Conservation (phyloP, 2,329 filamentous ascomycete genomes). For the Xylariaceae sp. region DNA sequence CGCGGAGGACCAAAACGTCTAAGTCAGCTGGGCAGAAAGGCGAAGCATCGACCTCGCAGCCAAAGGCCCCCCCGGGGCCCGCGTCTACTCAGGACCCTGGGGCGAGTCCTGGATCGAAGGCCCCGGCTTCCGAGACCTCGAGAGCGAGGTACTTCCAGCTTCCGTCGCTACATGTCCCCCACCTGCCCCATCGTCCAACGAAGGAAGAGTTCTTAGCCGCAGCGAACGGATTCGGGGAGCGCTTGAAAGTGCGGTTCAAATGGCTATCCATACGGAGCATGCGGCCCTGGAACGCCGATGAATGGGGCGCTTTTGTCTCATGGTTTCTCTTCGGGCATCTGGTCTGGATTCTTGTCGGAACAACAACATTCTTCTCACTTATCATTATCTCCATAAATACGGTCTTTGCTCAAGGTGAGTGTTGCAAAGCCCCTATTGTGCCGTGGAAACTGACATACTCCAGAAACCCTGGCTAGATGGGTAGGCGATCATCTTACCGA, state of each 20-base stretch:
- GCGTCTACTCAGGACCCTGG: too few relatives aligned
- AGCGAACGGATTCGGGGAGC: constrained; percentile 86
- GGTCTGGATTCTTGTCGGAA: constrained; percentile 92
- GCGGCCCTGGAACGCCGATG: constrained; percentile 89
- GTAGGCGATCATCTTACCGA: constrained; percentile 92
- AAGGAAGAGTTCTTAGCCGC: constrained; percentile 91
- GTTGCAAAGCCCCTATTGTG: neutral
- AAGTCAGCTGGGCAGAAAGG: constrained; percentile 21
- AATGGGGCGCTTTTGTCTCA: constrained; percentile 88
- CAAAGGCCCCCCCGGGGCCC: constrained; percentile 12
- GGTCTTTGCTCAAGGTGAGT: constrained; percentile 81
- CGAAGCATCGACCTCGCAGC: constrained; percentile 8
- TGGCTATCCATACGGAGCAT: constrained; percentile 95
- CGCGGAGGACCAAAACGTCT: constrained; percentile 23
- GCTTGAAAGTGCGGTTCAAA: constrained; percentile 87
- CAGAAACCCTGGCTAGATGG: constrained; percentile 87
- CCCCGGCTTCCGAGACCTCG: constrained; percentile 25
- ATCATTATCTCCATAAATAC: constrained; percentile 90
- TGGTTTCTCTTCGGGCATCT: constrained; percentile 93
- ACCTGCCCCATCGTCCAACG: constrained; percentile 78
- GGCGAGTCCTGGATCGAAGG: constrained; percentile 13
- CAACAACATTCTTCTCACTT: constrained; percentile 93
- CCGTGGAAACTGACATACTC: constrained; percentile 10
- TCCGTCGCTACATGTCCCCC: constrained; percentile 46
- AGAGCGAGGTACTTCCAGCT: constrained; percentile 52